Base-by-base conservation (phyloP, 495 filamentous ascomycete genomes). In the Neurospora tetraspora region DNA sequence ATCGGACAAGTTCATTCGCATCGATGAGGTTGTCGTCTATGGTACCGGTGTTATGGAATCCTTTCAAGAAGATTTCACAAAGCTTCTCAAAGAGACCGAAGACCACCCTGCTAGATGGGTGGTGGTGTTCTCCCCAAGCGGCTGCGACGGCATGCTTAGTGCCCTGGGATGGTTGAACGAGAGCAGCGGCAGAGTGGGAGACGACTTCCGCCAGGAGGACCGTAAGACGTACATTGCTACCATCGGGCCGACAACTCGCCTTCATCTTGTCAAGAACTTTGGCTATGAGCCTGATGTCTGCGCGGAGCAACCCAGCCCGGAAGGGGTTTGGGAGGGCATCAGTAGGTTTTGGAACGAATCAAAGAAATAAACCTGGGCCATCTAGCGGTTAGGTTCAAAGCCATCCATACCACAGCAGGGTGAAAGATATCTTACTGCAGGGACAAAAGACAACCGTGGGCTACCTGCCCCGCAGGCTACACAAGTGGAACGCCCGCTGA, bases 241-340 rank as follows among this genome's bases (percentile, higher is more conserved):
- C 4, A 99, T 99, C 81, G 96, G 96, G 34, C 95, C 96, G 18
- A 99, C 96, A 70, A 99, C 96, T 39, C 84, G 91, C 71, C 91
- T 92, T 78, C 88, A 92, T 82, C 81, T 99, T 68, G 77, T 84
- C 8, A 82, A 83, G 31, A 85, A 85, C 69, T 94, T 93, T 81
- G 90, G 83, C 10, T 90, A 91, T 76, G 85, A 90, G 76, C 88
- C 94, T 20, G 91, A 98, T 84, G 93, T 94, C 42, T 94, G 91
- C 80, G 92, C 96, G 20, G 86, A 85, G 77, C 91, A 83, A 77
- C 96, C 96, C 12, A 97, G 88, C 80, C 91, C 94, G 4, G 91
- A 96, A 77, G 94, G 94, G 10, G 80, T 98, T n/a, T 88, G 86
- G 76, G 82, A 88, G 71, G 92, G 85, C 16, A 93, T 97, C 75